phyloP scores from a whole-genome alignment of 495 filamentous ascomycete genomes.

The Podospora conica region DNA sequence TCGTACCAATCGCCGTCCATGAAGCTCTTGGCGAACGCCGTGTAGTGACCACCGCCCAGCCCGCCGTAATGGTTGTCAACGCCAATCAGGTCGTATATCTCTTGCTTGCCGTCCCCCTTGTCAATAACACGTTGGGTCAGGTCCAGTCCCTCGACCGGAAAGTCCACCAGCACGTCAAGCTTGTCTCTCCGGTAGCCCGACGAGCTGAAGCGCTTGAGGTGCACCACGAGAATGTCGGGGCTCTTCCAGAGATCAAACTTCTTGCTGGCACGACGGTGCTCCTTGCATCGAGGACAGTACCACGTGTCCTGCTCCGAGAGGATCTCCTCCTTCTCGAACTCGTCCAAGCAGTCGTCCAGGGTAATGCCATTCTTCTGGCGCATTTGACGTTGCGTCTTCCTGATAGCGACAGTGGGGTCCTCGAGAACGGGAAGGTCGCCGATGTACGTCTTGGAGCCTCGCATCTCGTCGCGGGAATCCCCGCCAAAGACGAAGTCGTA shows the following conservation, averaged over 20 bases:
- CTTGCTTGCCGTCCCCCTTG: slow-evolving; percentile 67
- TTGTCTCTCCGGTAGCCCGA: slow-evolving; percentile 73
- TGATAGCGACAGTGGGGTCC: slow-evolving; percentile 62
- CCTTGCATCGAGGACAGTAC: slow-evolving; percentile 95
- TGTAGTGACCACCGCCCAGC: slow-evolving; percentile 91
- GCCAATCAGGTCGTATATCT: slow-evolving; percentile 86
- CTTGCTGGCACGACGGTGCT: slow-evolving; percentile 84
- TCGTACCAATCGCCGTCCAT: slow-evolving; percentile 82
- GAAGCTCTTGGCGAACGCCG: slow-evolving; percentile 87
- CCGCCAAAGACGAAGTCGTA: slow-evolving; percentile 66
- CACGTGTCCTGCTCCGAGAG: slow-evolving; percentile 91
- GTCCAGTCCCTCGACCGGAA: slow-evolving; percentile 82
- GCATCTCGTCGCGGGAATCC: slow-evolving; percentile 20
- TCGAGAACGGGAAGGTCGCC: slow-evolving; percentile 42
- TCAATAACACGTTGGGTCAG: slow-evolving; percentile 70
- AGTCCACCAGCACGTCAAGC: slow-evolving; percentile 85
- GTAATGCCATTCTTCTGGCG: slow-evolving; percentile 69
- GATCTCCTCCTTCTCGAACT: slow-evolving; percentile 89
- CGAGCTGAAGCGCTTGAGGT: slow-evolving; percentile 85
- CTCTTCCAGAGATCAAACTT: slow-evolving; percentile 95
- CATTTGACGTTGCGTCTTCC: slow-evolving; percentile 49
- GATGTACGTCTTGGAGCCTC: slow-evolving; percentile 46
- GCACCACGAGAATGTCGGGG: slow-evolving; percentile 89
- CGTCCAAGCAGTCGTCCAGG: slow-evolving; percentile 85
- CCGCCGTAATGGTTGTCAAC: slow-evolving; percentile 94